These are phyloP conservation scores for Intubia oerlemansii DNA, from an alignment of 2,329 filamentous ascomycete species.

Conservation along the genomic window DNA sequence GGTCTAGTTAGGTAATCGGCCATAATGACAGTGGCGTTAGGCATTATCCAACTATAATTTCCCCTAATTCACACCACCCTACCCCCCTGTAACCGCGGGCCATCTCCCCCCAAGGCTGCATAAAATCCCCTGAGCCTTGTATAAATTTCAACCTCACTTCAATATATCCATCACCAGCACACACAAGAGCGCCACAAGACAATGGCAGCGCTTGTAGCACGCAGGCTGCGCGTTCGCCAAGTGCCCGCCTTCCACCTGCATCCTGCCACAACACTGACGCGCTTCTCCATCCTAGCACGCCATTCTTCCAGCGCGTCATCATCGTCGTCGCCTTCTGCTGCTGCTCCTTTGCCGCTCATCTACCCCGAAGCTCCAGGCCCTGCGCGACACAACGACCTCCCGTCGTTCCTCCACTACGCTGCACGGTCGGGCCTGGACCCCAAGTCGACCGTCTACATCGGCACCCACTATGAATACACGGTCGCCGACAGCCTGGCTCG, in stretches of 20 bases:
- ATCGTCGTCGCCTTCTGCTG: too few species aligned
- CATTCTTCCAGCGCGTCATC: not conserved
- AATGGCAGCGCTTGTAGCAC: too few species aligned
- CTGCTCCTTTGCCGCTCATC: conserved; percentile 13
- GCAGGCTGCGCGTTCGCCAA: too few species aligned
- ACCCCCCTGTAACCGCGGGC: too few species aligned
- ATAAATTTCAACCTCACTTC: not conserved
- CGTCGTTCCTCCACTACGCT: conserved; percentile 44
- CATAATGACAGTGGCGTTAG: too few species aligned
- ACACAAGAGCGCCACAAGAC: not conserved
- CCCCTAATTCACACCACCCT: too few species aligned
- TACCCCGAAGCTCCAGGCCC: conserved; percentile 23
- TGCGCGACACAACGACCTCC: conserved; percentile 37
- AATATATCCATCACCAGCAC: too few species aligned
- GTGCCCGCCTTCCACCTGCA: too few species aligned
- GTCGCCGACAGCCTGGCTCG: conserved; percentile 31
- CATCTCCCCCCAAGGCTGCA: not conserved
- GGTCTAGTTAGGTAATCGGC: too few species aligned
- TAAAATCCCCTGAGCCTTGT: not conserved
- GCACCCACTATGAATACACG: conserved; percentile 61
- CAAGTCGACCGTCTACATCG: conserved; percentile 39
- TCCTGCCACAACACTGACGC: too few species aligned
- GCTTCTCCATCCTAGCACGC: too few species aligned
- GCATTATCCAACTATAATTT: too few species aligned
- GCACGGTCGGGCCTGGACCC: conserved; percentile 30